These are phyloP conservation scores for Xylaria sp. DNA, from an alignment of 2,329 filamentous ascomycete species.

Conservation along the genomic window DNA sequence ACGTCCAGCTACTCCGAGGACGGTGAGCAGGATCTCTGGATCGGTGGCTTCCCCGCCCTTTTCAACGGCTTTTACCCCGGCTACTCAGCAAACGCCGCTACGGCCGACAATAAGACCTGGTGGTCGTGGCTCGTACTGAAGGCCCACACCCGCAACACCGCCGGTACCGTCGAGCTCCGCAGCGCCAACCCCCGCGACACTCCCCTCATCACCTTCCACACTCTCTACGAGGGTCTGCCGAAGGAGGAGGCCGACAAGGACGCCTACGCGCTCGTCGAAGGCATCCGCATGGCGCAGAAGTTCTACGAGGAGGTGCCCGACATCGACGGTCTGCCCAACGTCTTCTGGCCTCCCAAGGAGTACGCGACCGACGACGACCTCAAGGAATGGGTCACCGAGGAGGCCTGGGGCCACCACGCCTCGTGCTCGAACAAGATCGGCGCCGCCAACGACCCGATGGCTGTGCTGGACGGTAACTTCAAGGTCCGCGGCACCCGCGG, in stretches of 20 bases:
- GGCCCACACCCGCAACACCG: slow-evolving; percentile 66
- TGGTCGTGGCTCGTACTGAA: slow-evolving; percentile 63
- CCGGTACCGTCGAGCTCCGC: slow-evolving; percentile 69
- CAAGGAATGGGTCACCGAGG: slow-evolving; percentile 44
- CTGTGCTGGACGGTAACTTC: slow-evolving; percentile 64
- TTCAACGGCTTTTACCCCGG: slow-evolving; percentile 56
- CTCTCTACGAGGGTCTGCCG: slow-evolving; percentile 60
- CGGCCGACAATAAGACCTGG: slow-evolving; percentile 54
- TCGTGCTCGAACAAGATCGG: slow-evolving; percentile 46
- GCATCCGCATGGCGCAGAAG: slow-evolving; percentile 62
- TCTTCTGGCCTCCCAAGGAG: slow-evolving; percentile 40
- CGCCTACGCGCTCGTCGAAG: slow-evolving; percentile 66
- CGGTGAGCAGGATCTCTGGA: slow-evolving; percentile 51
- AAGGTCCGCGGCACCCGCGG: slow-evolving; percentile 62
- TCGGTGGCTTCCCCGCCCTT: slow-evolving; percentile 53
- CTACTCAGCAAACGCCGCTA: slow-evolving; percentile 49
- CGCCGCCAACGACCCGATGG: slow-evolving; percentile 60
- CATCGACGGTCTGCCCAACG: slow-evolving; percentile 52
- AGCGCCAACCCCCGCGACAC: slow-evolving; percentile 71
- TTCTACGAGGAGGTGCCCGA: slow-evolving; percentile 56
- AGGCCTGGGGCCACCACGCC: slow-evolving; percentile 48
- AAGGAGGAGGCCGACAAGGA: slow-evolving; percentile 59
- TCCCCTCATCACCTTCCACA: slow-evolving; percentile 72
- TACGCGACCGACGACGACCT: slow-evolving; percentile 42
- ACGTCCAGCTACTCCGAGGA: slow-evolving; percentile 43